Evolutionary conservation across 495 filamentous ascomycete genomes (phyloP), one percentile per base, ranked within the genome.

Genomic region (Lophiostoma macrostomum): DNA sequence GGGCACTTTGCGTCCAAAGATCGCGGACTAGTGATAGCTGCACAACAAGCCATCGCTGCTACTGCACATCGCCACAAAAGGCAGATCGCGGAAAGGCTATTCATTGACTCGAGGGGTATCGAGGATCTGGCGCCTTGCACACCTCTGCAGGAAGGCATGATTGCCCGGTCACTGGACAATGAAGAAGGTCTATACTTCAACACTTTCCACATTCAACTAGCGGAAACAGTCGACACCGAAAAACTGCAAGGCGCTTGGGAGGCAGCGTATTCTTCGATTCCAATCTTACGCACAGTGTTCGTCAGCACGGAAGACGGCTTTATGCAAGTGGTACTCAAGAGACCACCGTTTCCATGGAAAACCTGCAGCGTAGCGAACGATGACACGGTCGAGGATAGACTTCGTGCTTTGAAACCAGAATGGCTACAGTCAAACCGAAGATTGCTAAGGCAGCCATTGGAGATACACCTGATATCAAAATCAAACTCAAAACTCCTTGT

Each of bases 141-240:
- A 0, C 76, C 88, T 0, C 69, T 93, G 1, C 88, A 95, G 60
- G 78, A 88, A 59, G 88, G 87, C 10, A 89, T 94, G 71, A 81
- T 93, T 37, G 79, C 83, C 16, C 75, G 81, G 36, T 84, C 83
- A n/a, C 66, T 80, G 5, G 70, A 75, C 3, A 76, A 74, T 25
- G 71, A 75, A 3, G 57, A 71, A 23, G 67, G 72, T 4, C 67
- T 84, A 2, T 94, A 94, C 52, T 90, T 87, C 69, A 86, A 84
- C 43, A 70, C 75, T 0, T 91, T 94, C 54, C 66, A 61, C 0
- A 81, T 90, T 34, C 54, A 71, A 13, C 60, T 94, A 0, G 39
- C 66, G 2, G 14, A 65, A 0, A 53, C 46, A 0, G 64, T 79
- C 1, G 71, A 82, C 27, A 8, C 71, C 0, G 56, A 60, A 2